A percentile compares a stretch with the other conserved stretches of the same genome.
These are phyloP conservation scores for Bolboschoenus planiculmis DNA, from an alignment of 176 grass and related monocot genomes.

Conservation along the genomic window DNA sequence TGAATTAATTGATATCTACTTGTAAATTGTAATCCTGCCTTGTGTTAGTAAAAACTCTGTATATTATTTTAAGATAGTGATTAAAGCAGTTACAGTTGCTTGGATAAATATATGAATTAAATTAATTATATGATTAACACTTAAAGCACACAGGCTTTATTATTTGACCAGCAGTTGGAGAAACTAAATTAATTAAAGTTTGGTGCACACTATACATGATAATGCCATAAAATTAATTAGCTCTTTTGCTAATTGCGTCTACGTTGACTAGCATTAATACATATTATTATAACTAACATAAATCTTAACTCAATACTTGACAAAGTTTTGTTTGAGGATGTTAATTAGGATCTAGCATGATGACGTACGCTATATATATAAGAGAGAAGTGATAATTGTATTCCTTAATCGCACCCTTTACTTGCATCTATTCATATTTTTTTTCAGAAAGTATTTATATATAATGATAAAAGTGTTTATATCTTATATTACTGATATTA, in stretches of 20 bases:
- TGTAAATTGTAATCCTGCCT: background rate
- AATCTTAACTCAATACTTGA: background rate
- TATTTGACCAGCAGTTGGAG: constrained; percentile 1
- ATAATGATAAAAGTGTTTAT: no score
- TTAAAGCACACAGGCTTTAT: background rate
- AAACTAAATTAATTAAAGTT: background rate
- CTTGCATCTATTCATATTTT: no score
- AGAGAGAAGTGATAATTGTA: no score
- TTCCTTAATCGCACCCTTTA: no score
- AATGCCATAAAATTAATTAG: background rate
- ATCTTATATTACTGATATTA: no score
- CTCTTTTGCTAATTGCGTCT: background rate
- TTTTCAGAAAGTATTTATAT: no score
- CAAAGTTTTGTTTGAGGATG: background rate
- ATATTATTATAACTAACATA: background rate
- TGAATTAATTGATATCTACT: background rate
- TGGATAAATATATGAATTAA: background rate
- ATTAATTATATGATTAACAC: background rate
- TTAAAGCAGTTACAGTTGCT: background rate
- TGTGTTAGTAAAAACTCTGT: background rate
- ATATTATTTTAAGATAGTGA: constrained; percentile 3
- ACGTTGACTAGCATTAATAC: constrained; percentile 2
- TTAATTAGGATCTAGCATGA: background rate
- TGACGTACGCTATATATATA: background rate
- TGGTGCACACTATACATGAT: background rate